Evolutionary conservation across 768 basidiomycete genomes (phyloP), one percentile per base, ranked within the genome.

Genomic region (Termitomyces sp.): DNA sequence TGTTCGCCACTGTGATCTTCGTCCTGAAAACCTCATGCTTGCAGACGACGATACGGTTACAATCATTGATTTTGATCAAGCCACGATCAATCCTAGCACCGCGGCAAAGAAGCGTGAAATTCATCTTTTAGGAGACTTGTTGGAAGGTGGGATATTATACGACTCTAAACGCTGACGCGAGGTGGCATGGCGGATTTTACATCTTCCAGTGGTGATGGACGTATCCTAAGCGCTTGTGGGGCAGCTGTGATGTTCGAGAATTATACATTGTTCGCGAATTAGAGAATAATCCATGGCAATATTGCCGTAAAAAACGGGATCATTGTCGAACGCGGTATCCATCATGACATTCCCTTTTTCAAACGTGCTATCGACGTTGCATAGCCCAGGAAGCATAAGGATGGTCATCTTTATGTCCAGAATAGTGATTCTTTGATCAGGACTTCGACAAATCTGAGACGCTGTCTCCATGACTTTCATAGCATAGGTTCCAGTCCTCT

Each of bases 61-160:
- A 9, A 57, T 66, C 6, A 60, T 64, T 14, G 65, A 66, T 40
- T 66, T 66, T 55, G 65, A 66, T 53, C 59, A 49, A 31, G 63
- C 63, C 9, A 43, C 8, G 12, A 57, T 56, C 8, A n/a, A 56
- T 20, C 12, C 60, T 31, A 47, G 32, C 7, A 15, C 5, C 20
- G 15, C 20, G n/a, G 60, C 45, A n/a, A 54, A 54, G 46, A 56
- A 42, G 14, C 60, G 53, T 12, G 60, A 56, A 34, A 43, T 53
- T 25, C 12, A 20, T 38, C 47, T 58, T 29, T 38, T 58, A 2
- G 9, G 5, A 10, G 48, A 58, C 36, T 15, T 58, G 17, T 31
- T 58, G 25, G 38, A 49, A 15, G 57, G 57, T 34, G 57, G 57
- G 25, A 12, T 29, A 29, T 9, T 49, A 7, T 58, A 58, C 14